phyloP scores from a whole-genome alignment of 2,329 filamentous ascomycete species.

The Ophiobolus disseminans region DNA sequence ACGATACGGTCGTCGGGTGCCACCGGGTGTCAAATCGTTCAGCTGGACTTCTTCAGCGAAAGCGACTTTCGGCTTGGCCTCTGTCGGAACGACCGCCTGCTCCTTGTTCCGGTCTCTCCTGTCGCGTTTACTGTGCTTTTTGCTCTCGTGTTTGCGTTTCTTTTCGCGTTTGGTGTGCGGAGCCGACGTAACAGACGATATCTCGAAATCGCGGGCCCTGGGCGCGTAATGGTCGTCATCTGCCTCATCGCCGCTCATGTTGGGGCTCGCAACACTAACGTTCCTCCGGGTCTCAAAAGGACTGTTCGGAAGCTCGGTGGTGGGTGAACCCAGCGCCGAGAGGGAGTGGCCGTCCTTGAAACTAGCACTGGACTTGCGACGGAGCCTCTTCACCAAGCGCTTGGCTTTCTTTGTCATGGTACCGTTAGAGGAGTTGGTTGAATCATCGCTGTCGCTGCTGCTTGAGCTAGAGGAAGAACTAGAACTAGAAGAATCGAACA shows the following conservation, averaged over 20 bases:
- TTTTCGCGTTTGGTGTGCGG: slow-evolving; percentile 50
- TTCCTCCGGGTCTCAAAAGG: slow-evolving; percentile 46
- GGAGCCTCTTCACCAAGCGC: slow-evolving; percentile 74
- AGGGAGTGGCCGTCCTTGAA: slow-evolving; percentile 66
- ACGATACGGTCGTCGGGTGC: slow-evolving; percentile 64
- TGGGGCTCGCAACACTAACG: slow-evolving; percentile 38
- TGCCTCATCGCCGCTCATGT: slow-evolving; percentile 62
- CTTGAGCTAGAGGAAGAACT: slow-evolving; percentile 55
- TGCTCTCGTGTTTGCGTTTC: slow-evolving; percentile 55
- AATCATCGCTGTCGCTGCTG: slow-evolving; percentile 69
- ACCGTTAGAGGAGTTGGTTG: slow-evolving; percentile 68
- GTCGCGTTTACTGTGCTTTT: slow-evolving; percentile 51
- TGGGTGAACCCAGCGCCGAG: slow-evolving; percentile 56
- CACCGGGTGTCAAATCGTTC: slow-evolving; percentile 52
- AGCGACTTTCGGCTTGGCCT: slow-evolving; percentile 41
- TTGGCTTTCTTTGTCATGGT: slow-evolving; percentile 78
- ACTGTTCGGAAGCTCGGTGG: slow-evolving; percentile 47
- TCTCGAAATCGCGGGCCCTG: slow-evolving; percentile 58
- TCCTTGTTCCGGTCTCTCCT: slow-evolving; percentile 50
- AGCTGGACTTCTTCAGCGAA: slow-evolving; percentile 49
- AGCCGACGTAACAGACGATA: slow-evolving; percentile 42
- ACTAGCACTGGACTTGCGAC: slow-evolving; percentile 77
- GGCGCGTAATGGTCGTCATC: slow-evolving; percentile 56
- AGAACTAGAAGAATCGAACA: slow-evolving; percentile 74
- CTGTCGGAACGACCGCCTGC: slow-evolving; percentile 23